A percentile compares a stretch with the other conserved stretches of the same genome.
These are phyloP conservation scores for Backusella tuberculispora DNA, from an alignment of 192 early-diverging fungal species.

Conservation along the genomic window DNA sequence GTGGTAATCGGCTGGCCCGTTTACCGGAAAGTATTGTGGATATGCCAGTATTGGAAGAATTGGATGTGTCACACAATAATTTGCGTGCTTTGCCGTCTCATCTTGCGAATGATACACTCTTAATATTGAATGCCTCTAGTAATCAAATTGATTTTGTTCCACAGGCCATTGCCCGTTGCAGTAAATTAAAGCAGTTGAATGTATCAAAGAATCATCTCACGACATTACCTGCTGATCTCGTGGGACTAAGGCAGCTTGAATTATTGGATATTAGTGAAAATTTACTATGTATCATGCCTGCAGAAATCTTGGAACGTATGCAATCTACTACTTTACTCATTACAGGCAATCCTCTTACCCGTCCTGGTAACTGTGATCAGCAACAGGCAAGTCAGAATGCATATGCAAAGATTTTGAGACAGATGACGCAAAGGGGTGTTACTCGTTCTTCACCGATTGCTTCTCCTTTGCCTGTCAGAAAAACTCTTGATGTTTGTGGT, in stretches of 20 bases:
- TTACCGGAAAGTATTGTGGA: constrained; percentile 48
- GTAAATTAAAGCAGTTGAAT: constrained; percentile 30
- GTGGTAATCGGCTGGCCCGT: constrained; percentile 48
- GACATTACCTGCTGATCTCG: constrained; percentile 34
- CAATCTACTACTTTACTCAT: constrained; percentile 50
- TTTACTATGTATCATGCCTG: constrained; percentile 39
- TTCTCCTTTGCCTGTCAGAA: constrained; percentile 3
- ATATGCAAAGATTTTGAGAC: constrained; percentile 25
- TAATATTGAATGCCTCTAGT: constrained; percentile 44
- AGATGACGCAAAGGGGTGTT: constrained; percentile 35
- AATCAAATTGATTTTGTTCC: constrained; percentile 57
- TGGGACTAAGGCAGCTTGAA: constrained; percentile 29
- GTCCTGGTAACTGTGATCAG: constrained; percentile 39
- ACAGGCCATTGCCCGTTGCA: constrained; percentile 45
- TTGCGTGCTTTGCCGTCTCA: constrained; percentile 43
- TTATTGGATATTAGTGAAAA: constrained; percentile 42
- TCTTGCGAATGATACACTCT: constrained; percentile 27
- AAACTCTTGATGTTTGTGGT: constrained; percentile 22
- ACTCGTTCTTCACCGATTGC: constrained; percentile 1
- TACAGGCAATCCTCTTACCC: constrained; percentile 56
- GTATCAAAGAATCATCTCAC: constrained; percentile 44
- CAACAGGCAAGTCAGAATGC: constrained; percentile 7
- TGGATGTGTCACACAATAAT: constrained; percentile 57
- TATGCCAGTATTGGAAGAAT: constrained; percentile 48
- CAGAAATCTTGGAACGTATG: constrained; percentile 40